Evolutionary conservation across 2,329 filamentous ascomycete genomes (phyloP).

Genomic region (Stagonosporopsis cucurbitacearum): DNA sequence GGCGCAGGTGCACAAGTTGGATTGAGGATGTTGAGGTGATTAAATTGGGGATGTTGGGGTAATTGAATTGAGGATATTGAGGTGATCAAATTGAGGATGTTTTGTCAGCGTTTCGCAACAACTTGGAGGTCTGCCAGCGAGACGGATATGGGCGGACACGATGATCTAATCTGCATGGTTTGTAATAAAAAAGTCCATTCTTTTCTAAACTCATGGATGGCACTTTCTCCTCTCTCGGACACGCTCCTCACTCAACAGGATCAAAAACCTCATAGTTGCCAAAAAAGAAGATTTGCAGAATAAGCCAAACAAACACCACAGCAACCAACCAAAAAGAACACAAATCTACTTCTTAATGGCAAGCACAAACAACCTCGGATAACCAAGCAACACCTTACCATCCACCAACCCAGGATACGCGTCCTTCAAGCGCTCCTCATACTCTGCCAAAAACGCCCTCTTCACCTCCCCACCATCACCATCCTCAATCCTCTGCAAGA

Average conservation of each 20-base stretch:
- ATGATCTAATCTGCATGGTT: no score
- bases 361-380: slow-evolving; percentile 64
- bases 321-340: neutral
- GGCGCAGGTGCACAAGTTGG: slow-evolving; percentile 9
- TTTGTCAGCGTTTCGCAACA: neutral
- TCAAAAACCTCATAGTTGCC: no score
- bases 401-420: slow-evolving; percentile 56
- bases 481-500: slow-evolving; percentile 55
- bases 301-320: neutral
- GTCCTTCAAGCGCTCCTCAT: slow-evolving; percentile 53
- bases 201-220: no score
- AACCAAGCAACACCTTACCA: slow-evolving; percentile 62
- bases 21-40: neutral
- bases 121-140: neutral
- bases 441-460: slow-evolving; percentile 55
- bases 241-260: no score
- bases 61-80: neutral
- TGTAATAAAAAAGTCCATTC: neutral
- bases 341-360: slow-evolving; percentile 34
- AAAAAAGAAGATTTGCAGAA: no score
- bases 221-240: no score
- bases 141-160: neutral
- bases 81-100: neutral
- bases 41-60: neutral
- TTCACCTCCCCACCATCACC: slow-evolving; percentile 48